Evolutionary conservation across 495 filamentous ascomycete genomes (phyloP), one percentile per base, ranked within the genome.

Genomic region (Penicillium macrosclerotiorum): DNA sequence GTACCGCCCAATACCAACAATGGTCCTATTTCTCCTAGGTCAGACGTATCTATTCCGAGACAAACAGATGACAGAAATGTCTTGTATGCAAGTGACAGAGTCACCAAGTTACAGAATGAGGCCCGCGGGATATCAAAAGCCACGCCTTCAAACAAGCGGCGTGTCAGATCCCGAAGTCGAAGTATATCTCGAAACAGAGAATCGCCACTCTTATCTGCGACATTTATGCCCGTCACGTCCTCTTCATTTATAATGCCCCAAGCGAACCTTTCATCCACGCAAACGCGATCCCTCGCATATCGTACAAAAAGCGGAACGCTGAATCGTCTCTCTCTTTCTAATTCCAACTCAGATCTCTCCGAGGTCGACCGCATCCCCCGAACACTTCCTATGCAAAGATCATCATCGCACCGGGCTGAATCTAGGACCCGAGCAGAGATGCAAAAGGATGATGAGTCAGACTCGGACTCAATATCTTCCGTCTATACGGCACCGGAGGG

Each of bases 401-500:
- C 23, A 12, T 5, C 30, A 31, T 17, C 30, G 14, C 5, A n/a
- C 26, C 19, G n/a, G n/a, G 19, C 39, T 11, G 27, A n/a, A 26
- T 32, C 39, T 26, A 19, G 17, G 22, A 4, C 18, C 18, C 19
- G 29, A 17, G 13, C 17, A 1, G 12, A 26, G 8, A 26, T 0
- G n/a, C 41, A 24, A 35, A 20, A 44, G 4, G 40, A 37, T 49
- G 25, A 16, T 37, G 20, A 42, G 19, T 53, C 45, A 5, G 51
- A 51, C 13, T 42, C 41, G 14, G 43, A 49, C n/a, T 59, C 55
- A 3, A 47, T 52, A 18, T 48, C 49, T 16, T 52, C 52, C 9
- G 52, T 59, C n/a, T 58, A 62, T 32, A 62, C 59, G 20, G 59
- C 59, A 9, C 47, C 45, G 12, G 55, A 63, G 14, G 42, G 34